A percentile compares a stretch with the other conserved stretches of the same genome.
Conservation (phyloP, 371 early-diverging fungal genomes). For the Lichtheimia ramosa region DNA sequence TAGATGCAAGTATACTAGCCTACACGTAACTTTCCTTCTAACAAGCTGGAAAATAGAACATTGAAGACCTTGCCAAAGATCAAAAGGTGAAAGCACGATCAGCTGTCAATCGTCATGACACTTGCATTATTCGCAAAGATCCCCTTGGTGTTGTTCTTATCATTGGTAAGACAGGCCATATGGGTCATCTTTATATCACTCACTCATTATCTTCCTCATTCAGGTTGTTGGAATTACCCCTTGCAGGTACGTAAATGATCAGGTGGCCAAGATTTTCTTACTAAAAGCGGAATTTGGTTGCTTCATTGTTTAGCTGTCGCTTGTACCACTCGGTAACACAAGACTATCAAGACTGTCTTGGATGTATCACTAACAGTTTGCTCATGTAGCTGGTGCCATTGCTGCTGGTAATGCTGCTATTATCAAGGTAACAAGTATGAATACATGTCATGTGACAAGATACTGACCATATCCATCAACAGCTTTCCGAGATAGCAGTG, state of each 20-base stretch:
- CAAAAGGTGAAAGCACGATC: slow-evolving; percentile 33
- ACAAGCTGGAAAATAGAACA: slow-evolving; percentile 32
- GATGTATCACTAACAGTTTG: background rate
- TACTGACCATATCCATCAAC: background rate
- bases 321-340: slow-evolving; percentile 33
- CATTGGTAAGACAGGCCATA: slow-evolving; percentile 30
- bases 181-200: background rate
- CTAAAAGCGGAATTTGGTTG: background rate
- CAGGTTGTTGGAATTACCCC: slow-evolving; percentile 49
- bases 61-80: slow-evolving; percentile 62
- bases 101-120: slow-evolving; percentile 27
- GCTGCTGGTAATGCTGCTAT: slow-evolving; percentile 86
- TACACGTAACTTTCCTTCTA: background rate
- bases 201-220: background rate
- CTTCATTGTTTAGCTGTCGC: slow-evolving; percentile 16
- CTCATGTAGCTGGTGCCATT: slow-evolving; percentile 72
- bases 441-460: no score
- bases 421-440: slow-evolving; percentile 49
- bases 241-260: slow-evolving; percentile 25
- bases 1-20: slow-evolving; percentile 18
- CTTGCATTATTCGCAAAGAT: slow-evolving; percentile 61
- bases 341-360: background rate
- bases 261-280: slow-evolving; percentile 4
- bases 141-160: slow-evolving; percentile 77
- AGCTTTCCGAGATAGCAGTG: slow-evolving; percentile 77